phyloP scores from a whole-genome alignment of 345 rosid species.

The Euphorbia peplus region DNA sequence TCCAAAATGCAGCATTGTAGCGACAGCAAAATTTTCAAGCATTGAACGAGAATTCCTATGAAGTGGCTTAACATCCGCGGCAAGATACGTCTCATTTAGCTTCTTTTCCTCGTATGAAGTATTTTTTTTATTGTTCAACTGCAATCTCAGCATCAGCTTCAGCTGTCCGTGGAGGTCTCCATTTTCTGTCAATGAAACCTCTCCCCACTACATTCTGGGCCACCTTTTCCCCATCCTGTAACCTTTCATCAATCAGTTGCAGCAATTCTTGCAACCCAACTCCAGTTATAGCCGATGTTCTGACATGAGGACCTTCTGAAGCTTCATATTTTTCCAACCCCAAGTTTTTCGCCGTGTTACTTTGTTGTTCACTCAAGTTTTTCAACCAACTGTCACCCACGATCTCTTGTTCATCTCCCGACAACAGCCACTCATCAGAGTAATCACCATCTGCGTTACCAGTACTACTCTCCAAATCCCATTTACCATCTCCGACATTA shows the following conservation, averaged over 20 bases:
- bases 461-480: neutral
- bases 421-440: constrained; percentile 44
- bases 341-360: constrained; percentile 10
- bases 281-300: constrained; percentile 65
- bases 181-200: constrained; percentile 44
- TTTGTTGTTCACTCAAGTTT: constrained; percentile 24
- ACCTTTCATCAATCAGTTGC: constrained; percentile 53
- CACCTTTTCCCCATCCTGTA: constrained; percentile 44
- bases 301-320: constrained; percentile 47
- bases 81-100: neutral
- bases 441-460: constrained; percentile 25
- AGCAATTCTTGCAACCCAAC: constrained; percentile 73
- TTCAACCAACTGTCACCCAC: constrained; percentile 32
- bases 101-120: neutral
- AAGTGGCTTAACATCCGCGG: neutral
- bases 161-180: constrained; percentile 64
- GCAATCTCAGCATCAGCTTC: constrained; percentile 24
- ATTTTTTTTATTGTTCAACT: constrained; percentile 7
- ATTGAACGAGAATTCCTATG: neutral
- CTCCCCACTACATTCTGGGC: constrained; percentile 33
- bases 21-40: neutral
- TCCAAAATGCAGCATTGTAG: neutral
- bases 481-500: neutral
- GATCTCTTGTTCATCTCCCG: constrained; percentile 39
- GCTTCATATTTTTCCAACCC: constrained; percentile 22